Conservation (phyloP, 2,329 filamentous ascomycete genomes). For the Talaromyces amestolkiae region DNA sequence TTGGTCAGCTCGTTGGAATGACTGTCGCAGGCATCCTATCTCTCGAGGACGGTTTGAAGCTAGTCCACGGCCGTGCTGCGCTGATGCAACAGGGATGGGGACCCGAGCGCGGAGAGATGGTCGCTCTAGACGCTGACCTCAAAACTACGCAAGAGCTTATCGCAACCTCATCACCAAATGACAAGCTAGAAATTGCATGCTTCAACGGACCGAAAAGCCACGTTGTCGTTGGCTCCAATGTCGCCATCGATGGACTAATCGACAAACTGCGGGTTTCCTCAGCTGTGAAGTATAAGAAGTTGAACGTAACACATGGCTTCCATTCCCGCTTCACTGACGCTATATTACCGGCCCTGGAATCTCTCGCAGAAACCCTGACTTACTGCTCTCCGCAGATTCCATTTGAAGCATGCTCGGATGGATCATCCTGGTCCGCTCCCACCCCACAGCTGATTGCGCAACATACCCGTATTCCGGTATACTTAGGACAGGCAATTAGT, state of each 20-base stretch:
- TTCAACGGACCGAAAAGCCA: background rate
- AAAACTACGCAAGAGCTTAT: background rate
- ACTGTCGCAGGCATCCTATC: background rate
- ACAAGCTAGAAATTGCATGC: background rate
- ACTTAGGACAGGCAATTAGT: background rate
- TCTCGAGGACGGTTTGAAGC: background rate
- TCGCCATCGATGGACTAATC: conserved; percentile 16
- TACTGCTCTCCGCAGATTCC: background rate
- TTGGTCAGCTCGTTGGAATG: background rate
- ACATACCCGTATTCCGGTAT: background rate
- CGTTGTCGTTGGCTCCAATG: background rate
- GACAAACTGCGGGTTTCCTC: background rate
- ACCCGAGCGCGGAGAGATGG: background rate
- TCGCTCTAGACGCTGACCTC: background rate
- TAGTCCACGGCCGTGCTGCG: background rate
- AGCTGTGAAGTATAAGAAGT: conserved; percentile 1
- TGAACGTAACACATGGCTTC: conserved; percentile 3
- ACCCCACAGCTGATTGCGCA: background rate
- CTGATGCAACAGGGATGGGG: background rate
- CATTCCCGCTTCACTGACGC: background rate
- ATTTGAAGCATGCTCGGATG: background rate
- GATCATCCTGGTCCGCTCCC: background rate
- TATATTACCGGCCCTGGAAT: background rate
- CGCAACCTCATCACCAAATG: background rate
- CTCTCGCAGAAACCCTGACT: background rate